These are phyloP conservation scores for Aspergillus diversus DNA, from an alignment of 495 filamentous ascomycete genomes.

Conservation along the genomic window DNA sequence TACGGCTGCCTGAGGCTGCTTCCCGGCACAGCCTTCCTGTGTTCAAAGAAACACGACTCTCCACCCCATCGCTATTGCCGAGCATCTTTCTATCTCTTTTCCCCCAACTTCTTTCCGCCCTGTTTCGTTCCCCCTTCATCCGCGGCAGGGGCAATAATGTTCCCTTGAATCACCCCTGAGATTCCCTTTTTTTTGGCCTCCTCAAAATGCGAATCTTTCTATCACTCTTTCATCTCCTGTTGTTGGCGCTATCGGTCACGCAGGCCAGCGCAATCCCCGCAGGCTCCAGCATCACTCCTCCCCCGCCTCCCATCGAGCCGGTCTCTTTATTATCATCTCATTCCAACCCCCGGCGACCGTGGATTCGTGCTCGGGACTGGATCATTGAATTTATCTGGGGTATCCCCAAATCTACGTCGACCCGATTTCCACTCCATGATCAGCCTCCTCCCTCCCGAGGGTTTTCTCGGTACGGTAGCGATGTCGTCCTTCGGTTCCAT, in stretches of 20 bases:
- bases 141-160: conserved; percentile 1
- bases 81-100: not conserved
- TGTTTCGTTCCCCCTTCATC: not conserved
- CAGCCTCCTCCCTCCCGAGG: conserved; percentile 51
- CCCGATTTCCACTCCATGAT: conserved; percentile 15
- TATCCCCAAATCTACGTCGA: conserved; percentile 34
- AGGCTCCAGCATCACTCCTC: conserved; percentile 44
- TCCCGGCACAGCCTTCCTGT: conserved; percentile 3
- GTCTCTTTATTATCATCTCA: conserved; percentile 34
- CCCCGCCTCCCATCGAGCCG: conserved; percentile 43
- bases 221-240: conserved; percentile 23
- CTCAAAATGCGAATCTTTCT: conserved; percentile 24
- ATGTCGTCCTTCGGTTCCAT: conserved; percentile 89
- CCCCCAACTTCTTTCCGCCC: not conserved
- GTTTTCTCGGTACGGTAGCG: conserved; percentile 70
- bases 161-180: conserved; percentile 13
- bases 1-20: conserved; percentile 13
- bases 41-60: not conserved
- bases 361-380: conserved; percentile 65
- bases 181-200: not conserved
- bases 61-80: not conserved
- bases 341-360: conserved; percentile 40
- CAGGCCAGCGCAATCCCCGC: conserved; percentile 44
- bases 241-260: conserved; percentile 35
- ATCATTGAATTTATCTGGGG: conserved; percentile 68